Evolutionary conservation across 2,329 filamentous ascomycete genomes (phyloP).

Genomic region (Pezicula carpinea): DNA sequence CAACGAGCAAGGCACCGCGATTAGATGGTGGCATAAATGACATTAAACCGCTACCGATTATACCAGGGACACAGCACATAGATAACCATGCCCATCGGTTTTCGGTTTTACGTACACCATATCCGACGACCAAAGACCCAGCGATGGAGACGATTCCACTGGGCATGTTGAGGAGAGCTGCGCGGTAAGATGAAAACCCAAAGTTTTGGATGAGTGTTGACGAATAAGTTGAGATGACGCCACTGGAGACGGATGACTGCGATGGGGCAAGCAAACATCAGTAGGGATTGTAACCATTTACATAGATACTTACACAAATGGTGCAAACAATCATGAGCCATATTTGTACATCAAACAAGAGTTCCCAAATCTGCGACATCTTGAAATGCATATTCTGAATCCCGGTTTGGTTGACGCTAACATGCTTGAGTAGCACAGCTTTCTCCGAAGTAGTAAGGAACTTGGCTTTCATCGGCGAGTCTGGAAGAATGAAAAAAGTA

Average conservation of each 20-base stretch:
- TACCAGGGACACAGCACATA: constrained; percentile 40
- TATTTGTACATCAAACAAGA: constrained; percentile 45
- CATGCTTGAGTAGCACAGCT: constrained; percentile 43
- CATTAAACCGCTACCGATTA: constrained; percentile 40
- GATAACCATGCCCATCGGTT: constrained; percentile 48
- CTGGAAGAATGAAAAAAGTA: constrained; percentile 41
- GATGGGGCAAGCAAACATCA: constrained; percentile 14
- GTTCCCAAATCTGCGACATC: constrained; percentile 42
- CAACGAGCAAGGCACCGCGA: constrained; percentile 40
- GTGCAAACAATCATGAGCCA: constrained; percentile 45
- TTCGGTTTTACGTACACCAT: constrained; percentile 40
- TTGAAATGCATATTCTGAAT: constrained; percentile 46
- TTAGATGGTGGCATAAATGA: constrained; percentile 45
- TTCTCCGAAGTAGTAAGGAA: constrained; percentile 35
- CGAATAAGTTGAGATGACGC: constrained; percentile 51
- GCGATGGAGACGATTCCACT: constrained; percentile 48
- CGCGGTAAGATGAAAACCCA: constrained; percentile 38
- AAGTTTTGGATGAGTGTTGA: constrained; percentile 46
- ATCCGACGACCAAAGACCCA: constrained; percentile 44
- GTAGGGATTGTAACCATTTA: background rate
- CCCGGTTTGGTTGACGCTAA: constrained; percentile 51
- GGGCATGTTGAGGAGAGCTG: constrained; percentile 51
- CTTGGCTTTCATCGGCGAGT: constrained; percentile 40
- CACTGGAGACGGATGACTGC: constrained; percentile 45
- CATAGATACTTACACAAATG: constrained; percentile 36